Percentiles rank a stretch among this genome's conserved stretches.
Evolutionary conservation across 2,329 filamentous ascomycete genomes (phyloP).

Genomic region (Venturia asperata): DNA sequence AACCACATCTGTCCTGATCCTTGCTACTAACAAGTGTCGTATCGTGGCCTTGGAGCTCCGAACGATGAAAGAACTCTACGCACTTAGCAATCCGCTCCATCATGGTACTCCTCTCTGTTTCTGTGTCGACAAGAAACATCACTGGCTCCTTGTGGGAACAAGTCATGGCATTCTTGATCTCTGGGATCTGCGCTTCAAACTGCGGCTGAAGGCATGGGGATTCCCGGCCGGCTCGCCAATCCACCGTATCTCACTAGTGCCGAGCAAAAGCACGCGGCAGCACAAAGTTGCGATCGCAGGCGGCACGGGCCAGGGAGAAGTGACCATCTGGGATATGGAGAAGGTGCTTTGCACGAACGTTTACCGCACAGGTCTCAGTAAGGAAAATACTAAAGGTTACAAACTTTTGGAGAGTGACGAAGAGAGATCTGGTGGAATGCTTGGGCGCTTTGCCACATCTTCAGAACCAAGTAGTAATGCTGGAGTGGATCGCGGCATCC

Average conservation of each 20-base stretch:
- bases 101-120: slow-evolving; percentile 91
- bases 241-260: slow-evolving; percentile 71
- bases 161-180: slow-evolving; percentile 87
- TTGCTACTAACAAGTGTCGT: slow-evolving; percentile 80
- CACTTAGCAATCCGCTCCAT: slow-evolving; percentile 77
- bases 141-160: slow-evolving; percentile 88
- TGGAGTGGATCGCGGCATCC: slow-evolving; percentile 59
- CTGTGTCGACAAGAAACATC: slow-evolving; percentile 74
- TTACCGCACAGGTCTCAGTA: slow-evolving; percentile 57
- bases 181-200: slow-evolving; percentile 93
- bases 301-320: slow-evolving; percentile 77
- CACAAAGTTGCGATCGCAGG: slow-evolving; percentile 85
- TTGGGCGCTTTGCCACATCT: slow-evolving; percentile 71
- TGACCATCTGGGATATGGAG: slow-evolving; percentile 94
- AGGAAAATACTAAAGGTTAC: slow-evolving; percentile 54
- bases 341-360: slow-evolving; percentile 83
- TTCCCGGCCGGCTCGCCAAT: slow-evolving; percentile 74
- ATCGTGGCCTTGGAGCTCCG: slow-evolving; percentile 80
- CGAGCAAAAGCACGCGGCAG: slow-evolving; percentile 44
- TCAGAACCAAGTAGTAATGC: slow-evolving; percentile 46
- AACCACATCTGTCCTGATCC: slow-evolving; percentile 65
- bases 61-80: slow-evolving; percentile 75
- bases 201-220: slow-evolving; percentile 82
- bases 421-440: slow-evolving; percentile 77
- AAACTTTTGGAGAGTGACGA: slow-evolving; percentile 86